Base-by-base conservation (phyloP, 306 rosid genomes). In the Ammopiptanthus mongolicus region DNA sequence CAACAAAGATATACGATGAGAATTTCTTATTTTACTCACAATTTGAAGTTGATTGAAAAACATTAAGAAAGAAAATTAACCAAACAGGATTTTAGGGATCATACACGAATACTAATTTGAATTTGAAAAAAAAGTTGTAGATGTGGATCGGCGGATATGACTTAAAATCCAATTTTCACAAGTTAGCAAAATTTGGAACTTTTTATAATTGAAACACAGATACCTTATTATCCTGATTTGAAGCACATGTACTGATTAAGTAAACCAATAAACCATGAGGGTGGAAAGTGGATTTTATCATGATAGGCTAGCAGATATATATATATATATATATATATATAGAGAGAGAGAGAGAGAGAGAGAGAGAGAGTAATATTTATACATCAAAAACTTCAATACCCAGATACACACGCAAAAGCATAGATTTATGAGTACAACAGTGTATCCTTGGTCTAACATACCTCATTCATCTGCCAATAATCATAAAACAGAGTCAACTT, bases 391-490 rank as follows among this genome's bases (percentile, higher is more conserved):
- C 5, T 51, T 50, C 61, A n/a, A 60, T 4, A 39, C 60, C 29
- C 12, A 22, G 13, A 53, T 7, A 31, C 41, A 25, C 22, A 58
- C 52, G 58, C 47, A 44, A 59, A 23, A 52, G 41, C 10, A 13
- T 42, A 41, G 50, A 60, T 51, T 33, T 69, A 72, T 14, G 68
- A 5, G 21, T 34, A 29, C 41, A 81, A 31, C 19, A 39, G 66
- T 29, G 63, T 21, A 66, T 52, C 34, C 52, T 57, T 17, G 23
- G 47, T 57, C 80, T 79, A 81, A 74, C 74, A 60, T 91, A 95
- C 97, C 99, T 95, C 97, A 78, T 91, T 84, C 91, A 83, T 87
- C 86, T 83, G 97, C 99, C 99, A 92, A 82, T 95, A 95, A 73
- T 85, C 86, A 76, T 95, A 95, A 77, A 87, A 92, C 73, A 95